A percentile compares a stretch with the other conserved stretches of the same genome.
phyloP scores from a whole-genome alignment of 345 rosid species.

The Sonneratia caseolaris region DNA sequence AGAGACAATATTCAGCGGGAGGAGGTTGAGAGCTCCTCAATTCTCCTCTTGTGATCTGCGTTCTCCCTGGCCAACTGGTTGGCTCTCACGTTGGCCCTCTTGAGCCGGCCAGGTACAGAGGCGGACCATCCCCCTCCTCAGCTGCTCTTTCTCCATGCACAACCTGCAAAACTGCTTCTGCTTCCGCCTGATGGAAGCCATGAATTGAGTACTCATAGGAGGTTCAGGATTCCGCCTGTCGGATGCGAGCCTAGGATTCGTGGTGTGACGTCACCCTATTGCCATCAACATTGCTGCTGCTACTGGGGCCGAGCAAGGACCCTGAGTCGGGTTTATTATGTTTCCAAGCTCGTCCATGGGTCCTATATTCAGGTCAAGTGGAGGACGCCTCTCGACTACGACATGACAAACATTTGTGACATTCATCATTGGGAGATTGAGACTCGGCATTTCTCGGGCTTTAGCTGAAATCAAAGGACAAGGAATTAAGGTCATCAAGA shows the following conservation, averaged over 20 bases:
- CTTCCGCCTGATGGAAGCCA: not conserved
- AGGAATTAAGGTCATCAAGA: no score
- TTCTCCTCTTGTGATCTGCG: constrained; percentile 43
- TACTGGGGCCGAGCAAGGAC: no score
- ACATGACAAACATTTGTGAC: no score
- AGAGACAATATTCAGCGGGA: not conserved
- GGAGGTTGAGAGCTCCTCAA: not conserved
- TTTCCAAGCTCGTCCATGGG: no score
- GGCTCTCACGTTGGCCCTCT: constrained; percentile 51
- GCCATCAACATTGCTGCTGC: not conserved
- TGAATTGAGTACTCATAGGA: not conserved
- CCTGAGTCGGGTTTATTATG: no score
- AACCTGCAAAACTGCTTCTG: not conserved
- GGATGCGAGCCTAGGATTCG: not conserved
- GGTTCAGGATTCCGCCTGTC: not conserved
- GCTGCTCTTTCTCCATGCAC: not conserved
- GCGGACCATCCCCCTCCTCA: constrained; percentile 37
- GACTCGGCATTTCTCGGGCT: no score
- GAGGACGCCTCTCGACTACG: no score
- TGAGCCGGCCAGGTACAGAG: constrained; percentile 52
- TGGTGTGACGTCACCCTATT: not conserved
- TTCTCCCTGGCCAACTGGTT: constrained; percentile 56
- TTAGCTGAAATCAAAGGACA: no score
- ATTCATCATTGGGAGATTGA: no score
- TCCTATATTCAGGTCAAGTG: no score